Evolutionary conservation across 2,329 filamentous ascomycete species (phyloP).

Genomic region (Pestalotiopsis sp.): DNA sequence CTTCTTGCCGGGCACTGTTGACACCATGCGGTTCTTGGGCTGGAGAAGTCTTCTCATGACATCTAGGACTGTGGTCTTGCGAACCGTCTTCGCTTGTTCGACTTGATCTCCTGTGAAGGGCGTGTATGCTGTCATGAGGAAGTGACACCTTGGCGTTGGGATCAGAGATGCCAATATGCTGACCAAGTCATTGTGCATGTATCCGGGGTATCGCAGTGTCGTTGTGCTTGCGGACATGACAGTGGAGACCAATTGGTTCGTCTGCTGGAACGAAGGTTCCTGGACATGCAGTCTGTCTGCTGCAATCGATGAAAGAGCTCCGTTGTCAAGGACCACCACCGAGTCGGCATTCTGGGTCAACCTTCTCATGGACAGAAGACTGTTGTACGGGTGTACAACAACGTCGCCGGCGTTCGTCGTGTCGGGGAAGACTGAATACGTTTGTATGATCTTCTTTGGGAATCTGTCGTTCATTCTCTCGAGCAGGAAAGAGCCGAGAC

Average conservation of each 20-base stretch:
- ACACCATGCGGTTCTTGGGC: constrained; percentile 99
- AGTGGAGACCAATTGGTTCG: constrained; percentile 94
- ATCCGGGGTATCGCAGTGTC: constrained; percentile 93
- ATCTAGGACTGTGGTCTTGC: constrained; percentile 96
- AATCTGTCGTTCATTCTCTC: constrained; percentile 97
- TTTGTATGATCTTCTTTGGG: constrained; percentile 98
- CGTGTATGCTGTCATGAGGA: constrained; percentile 97
- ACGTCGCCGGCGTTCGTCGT: constrained; percentile 86
- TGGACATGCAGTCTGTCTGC: constrained; percentile 94
- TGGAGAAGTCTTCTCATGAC: constrained; percentile 96
- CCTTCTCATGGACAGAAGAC: constrained; percentile 85
- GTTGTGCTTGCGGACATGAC: constrained; percentile 99
- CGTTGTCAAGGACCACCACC: constrained; percentile 96
- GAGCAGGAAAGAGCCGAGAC: constrained; percentile 91
- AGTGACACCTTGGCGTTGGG: constrained; percentile 94
- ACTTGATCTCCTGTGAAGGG: constrained; percentile 96
- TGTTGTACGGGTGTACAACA: constrained; percentile 98
- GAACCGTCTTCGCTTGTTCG: constrained; percentile 94
- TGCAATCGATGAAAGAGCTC: constrained; percentile 88
- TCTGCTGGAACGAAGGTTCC: constrained; percentile 94
- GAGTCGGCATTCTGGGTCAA: constrained; percentile 96
- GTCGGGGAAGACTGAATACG: constrained; percentile 97
- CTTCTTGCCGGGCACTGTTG: constrained; percentile 90
- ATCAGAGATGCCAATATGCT: constrained; percentile 96
- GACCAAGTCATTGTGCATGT: constrained; percentile 99